phyloP scores from a whole-genome alignment of 73 alveolate genomes.

The Symbiodinium pilosum region DNA sequence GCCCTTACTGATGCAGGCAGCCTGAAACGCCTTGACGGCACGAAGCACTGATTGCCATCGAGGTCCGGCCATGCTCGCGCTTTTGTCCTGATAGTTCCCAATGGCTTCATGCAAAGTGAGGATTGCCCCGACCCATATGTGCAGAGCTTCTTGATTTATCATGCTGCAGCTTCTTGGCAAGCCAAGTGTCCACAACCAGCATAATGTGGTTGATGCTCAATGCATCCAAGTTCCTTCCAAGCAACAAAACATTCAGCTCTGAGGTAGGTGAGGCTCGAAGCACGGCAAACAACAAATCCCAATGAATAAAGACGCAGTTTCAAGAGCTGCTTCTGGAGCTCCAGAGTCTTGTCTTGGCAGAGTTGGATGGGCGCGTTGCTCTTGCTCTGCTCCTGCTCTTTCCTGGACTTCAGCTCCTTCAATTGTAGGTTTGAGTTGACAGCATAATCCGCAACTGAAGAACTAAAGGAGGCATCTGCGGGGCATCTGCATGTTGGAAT shows the following conservation, averaged over 20 bases:
- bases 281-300: background rate
- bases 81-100: no score
- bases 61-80: background rate
- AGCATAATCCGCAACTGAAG: no score
- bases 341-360: slow-evolving; percentile 26
- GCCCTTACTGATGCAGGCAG: slow-evolving; percentile 23
- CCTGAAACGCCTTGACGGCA: slow-evolving; percentile 24
- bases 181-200: slow-evolving; percentile 26
- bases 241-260: background rate
- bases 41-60: background rate
- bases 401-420: slow-evolving; percentile 15
- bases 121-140: no score
- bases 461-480: no score
- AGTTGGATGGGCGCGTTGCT: slow-evolving; percentile 10
- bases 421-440: no score
- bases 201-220: slow-evolving; percentile 64
- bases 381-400: background rate
- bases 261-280: no score
- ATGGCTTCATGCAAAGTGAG: no score
- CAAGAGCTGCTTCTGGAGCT: background rate
- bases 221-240: background rate
- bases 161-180: no score
- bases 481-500: background rate
- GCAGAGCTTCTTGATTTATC: no score
- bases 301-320: background rate